Evolutionary conservation across 2,329 filamentous ascomycete species (phyloP).

Genomic region (Tothia fuscella): DNA sequence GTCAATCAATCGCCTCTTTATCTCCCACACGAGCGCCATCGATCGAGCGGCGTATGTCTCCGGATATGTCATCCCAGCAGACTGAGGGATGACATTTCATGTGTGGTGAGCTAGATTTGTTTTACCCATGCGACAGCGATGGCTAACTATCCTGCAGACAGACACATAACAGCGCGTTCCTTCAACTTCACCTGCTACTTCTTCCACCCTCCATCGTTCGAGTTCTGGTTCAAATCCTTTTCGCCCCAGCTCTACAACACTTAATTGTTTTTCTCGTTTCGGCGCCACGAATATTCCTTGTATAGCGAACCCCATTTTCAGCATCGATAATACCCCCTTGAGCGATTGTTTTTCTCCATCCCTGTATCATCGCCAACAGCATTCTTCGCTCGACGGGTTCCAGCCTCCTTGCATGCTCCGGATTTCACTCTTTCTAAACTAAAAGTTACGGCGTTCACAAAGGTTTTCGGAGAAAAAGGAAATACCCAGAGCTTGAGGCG

Average conservation of each 20-base stretch:
- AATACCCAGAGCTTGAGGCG: not conserved
- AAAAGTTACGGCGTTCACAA: not conserved
- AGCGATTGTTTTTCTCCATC: conserved; percentile 8
- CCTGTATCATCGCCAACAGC: conserved; percentile 10
- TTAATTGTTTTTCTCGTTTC: not conserved
- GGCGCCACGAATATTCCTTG: no score
- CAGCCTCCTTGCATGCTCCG: conserved; percentile 3
- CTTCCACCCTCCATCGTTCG: not conserved
- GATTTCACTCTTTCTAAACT: not conserved
- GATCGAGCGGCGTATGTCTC: no score
- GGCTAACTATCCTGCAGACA: not conserved
- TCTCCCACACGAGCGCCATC: no score
- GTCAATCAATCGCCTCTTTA: no score
- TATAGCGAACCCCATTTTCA: no score
- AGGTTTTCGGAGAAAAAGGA: conserved; percentile 3
- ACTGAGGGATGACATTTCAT: no score
- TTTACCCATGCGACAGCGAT: no score
- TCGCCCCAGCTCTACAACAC: not conserved
- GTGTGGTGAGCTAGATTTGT: no score
- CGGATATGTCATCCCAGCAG: no score
- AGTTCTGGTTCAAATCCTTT: not conserved
- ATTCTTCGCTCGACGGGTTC: not conserved
- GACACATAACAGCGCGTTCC: not conserved
- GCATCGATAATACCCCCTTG: conserved; percentile 7
- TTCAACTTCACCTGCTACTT: not conserved